These are phyloP conservation scores for Aureobasidium lini DNA, from an alignment of 2,329 filamentous ascomycete genomes.

Conservation along the genomic window DNA sequence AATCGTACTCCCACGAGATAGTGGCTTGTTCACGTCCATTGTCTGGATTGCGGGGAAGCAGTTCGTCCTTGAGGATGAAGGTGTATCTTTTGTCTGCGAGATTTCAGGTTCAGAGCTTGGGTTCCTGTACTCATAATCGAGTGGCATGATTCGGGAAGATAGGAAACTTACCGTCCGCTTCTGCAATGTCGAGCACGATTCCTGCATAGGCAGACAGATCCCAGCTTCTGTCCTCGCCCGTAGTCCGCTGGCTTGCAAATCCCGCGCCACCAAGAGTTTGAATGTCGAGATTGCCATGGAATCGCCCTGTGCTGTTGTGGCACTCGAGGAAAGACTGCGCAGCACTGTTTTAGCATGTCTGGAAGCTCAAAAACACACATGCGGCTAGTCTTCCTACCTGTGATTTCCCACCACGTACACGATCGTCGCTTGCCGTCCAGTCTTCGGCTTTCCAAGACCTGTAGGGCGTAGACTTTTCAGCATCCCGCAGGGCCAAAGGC, in stretches of 20 bases:
- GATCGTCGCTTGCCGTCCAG: conserved; percentile 67
- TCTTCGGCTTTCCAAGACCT: conserved; percentile 48
- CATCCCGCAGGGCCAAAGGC: conserved; percentile 1
- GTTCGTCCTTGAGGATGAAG: conserved; percentile 64
- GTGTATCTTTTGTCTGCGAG: conserved; percentile 55
- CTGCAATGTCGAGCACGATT: conserved; percentile 46
- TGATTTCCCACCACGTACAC: conserved; percentile 67
- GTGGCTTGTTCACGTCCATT: conserved; percentile 66
- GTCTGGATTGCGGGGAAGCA: conserved; percentile 48
- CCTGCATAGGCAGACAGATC: conserved; percentile 59
- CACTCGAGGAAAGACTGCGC: conserved; percentile 42
- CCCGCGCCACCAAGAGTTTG: conserved; percentile 69
- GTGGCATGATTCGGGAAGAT: neutral
- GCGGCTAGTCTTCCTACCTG: conserved; percentile 29
- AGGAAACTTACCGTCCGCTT: conserved; percentile 42
- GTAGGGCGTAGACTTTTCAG: conserved; percentile 12
- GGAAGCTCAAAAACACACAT: neutral
- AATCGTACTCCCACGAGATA: conserved; percentile 68
- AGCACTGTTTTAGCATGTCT: neutral
- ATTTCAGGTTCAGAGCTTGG: neutral
- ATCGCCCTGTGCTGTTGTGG: conserved; percentile 39
- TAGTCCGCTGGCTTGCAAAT: conserved; percentile 71
- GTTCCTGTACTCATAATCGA: neutral
- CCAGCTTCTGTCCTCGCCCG: conserved; percentile 49
- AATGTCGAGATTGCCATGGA: conserved; percentile 65